Evolutionary conservation across 768 basidiomycete genomes (phyloP).

Genomic region (Lyophyllum semitale): DNA sequence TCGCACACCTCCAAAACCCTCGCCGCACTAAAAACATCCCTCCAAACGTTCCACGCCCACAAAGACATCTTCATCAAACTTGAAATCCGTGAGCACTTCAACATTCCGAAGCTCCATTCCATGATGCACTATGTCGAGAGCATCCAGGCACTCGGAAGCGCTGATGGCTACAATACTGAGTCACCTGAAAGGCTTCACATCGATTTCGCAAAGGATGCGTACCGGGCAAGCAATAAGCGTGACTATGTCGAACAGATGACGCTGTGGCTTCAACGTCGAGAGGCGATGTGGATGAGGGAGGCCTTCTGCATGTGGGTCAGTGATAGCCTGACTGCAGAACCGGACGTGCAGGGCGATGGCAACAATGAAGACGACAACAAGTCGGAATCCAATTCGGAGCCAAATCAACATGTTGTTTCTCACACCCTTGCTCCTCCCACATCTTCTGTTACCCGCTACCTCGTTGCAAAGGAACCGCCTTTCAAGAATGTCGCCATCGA

Average conservation of each 20-base stretch:
- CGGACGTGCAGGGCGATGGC: background rate
- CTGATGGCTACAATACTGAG: constrained; percentile 8
- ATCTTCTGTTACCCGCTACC: background rate
- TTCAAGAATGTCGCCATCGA: background rate
- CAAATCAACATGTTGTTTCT: too few relatives aligned
- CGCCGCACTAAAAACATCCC: constrained; percentile 18
- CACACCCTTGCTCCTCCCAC: too few relatives aligned
- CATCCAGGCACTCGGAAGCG: constrained; percentile 24
- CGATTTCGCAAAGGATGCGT: too few relatives aligned
- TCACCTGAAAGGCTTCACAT: constrained; percentile 1
- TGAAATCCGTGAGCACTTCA: constrained; percentile 33
- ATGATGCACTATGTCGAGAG: constrained; percentile 30
- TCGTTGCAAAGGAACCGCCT: background rate
- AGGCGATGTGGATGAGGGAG: constrained; percentile 21
- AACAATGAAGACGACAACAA: too few relatives aligned
- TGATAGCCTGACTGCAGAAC: background rate
- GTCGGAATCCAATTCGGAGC: too few relatives aligned
- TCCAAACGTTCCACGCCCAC: constrained; percentile 28
- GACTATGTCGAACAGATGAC: constrained; percentile 39
- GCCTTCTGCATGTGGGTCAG: background rate
- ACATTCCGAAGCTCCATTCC: constrained; percentile 39
- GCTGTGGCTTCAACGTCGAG: constrained; percentile 33
- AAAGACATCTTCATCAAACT: constrained; percentile 30
- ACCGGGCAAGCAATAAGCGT: constrained; percentile 29
- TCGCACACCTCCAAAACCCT: constrained; percentile 24